These are phyloP conservation scores for Cercospora zeae-maydis DNA, from an alignment of 2,329 filamentous ascomycete genomes.

Conservation along the genomic window DNA sequence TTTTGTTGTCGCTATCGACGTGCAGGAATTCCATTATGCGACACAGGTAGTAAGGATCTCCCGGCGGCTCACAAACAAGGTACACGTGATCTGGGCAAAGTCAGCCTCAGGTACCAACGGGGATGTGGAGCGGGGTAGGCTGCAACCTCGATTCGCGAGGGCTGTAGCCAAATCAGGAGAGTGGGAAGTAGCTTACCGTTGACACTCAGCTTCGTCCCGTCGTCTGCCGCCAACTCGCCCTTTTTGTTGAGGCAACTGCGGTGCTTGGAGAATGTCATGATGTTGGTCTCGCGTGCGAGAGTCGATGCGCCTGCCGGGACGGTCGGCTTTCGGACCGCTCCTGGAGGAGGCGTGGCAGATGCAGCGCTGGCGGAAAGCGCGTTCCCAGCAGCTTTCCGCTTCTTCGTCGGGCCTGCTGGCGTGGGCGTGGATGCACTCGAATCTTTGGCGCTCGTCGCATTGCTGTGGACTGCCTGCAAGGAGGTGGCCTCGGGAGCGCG, in stretches of 20 bases:
- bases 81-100: conserved; percentile 72
- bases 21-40: conserved; percentile 98
- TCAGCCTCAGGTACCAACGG: conserved; percentile 36
- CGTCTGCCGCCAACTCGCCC: conserved; percentile 79
- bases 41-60: conserved; percentile 95
- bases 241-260: conserved; percentile 63
- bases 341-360: conserved; percentile 26
- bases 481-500: conserved; percentile 12
- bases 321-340: conserved; percentile 32
- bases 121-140: conserved; percentile 26
- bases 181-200: conserved; percentile 66
- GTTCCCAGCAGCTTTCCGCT: conserved; percentile 70
- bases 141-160: conserved; percentile 22
- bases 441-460: conserved; percentile 17
- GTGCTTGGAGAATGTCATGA: conserved; percentile 80
- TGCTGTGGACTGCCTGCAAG: conserved; percentile 15
- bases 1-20: conserved; percentile 64
- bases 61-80: conserved; percentile 92
- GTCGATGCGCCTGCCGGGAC: conserved; percentile 40
- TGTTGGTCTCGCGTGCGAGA: conserved; percentile 66
- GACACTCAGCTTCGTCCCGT: conserved; percentile 75
- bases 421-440: conserved; percentile 50
- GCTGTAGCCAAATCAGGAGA: conserved; percentile 16
- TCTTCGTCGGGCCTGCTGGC: conserved; percentile 63
- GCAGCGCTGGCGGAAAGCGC: conserved; percentile 27